Percentiles rank a stretch among this genome's conserved stretches.
Evolutionary conservation across 2,329 filamentous ascomycete species (phyloP).

Genomic region (Stemphylium beticola): DNA sequence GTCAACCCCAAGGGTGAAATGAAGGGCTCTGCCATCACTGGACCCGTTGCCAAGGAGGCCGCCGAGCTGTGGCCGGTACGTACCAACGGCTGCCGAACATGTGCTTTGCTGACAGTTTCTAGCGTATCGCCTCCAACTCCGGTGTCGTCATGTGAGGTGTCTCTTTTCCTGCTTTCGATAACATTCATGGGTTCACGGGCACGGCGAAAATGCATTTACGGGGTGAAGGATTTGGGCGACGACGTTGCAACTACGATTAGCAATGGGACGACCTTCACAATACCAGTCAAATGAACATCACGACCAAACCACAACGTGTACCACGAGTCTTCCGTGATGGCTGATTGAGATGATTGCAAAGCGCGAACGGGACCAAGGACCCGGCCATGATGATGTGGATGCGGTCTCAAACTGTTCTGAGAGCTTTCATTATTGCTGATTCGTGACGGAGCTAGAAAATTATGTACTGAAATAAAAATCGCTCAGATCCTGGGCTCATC

Average conservation of each 20-base stretch:
- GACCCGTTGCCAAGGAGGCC: slow-evolving; percentile 99
- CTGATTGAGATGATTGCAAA: not conserved
- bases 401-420: not conserved
- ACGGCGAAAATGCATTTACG: slow-evolving; percentile 51
- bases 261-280: slow-evolving; percentile 46
- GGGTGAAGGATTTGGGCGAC: slow-evolving; percentile 44
- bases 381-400: not conserved
- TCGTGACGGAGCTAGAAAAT: not conserved
- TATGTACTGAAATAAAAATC: slow-evolving; percentile 4
- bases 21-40: slow-evolving; percentile 99
- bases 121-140: slow-evolving; percentile 99
- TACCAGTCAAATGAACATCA: slow-evolving; percentile 44
- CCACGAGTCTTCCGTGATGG: slow-evolving; percentile 4
- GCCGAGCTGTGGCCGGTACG: slow-evolving; percentile 98
- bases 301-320: slow-evolving; percentile 24
- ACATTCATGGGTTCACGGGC: slow-evolving; percentile 48
- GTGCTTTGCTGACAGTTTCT: slow-evolving; percentile 40
- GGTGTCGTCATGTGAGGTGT: slow-evolving; percentile 96
- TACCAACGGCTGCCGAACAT: slow-evolving; percentile 27
- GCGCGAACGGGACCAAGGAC: not conserved
- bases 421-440: not conserved
- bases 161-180: slow-evolving; percentile 48
- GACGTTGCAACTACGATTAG: slow-evolving; percentile 44
- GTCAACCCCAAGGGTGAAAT: slow-evolving; percentile 99
- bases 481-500: slow-evolving; percentile 9